Evolutionary conservation across 371 early-diverging fungal genomes (phyloP), one percentile per base, ranked within the genome.

Genomic region (Basidiobolus meristosporus): DNA sequence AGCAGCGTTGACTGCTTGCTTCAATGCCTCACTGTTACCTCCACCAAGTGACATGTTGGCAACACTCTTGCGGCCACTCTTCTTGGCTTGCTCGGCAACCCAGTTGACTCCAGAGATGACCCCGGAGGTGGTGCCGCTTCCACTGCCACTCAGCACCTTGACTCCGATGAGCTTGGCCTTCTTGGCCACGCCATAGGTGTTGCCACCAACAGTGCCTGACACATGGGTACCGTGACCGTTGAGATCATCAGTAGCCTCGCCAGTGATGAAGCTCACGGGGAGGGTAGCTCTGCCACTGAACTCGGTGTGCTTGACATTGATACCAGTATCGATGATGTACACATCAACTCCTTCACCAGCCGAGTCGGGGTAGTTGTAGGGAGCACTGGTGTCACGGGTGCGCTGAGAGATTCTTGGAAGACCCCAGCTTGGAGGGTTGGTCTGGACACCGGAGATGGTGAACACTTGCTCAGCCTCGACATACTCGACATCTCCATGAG

Each of bases 241-340:
- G n/a, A n/a, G n/a, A n/a, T n/a, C n/a, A n/a, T n/a, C n/a, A n/a
- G n/a, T n/a, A n/a, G n/a, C n/a, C n/a, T n/a, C n/a, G n/a, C n/a
- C n/a, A n/a, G n/a, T n/a, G n/a, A n/a, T n/a, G n/a, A n/a, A n/a
- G n/a, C n/a, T n/a, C n/a, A n/a, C n/a, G n/a, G n/a, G n/a, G n/a
- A n/a, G 42, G 36, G 33, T 40, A 29, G 68, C 72, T 40, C 62
- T 54, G 7, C 62, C 65, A 36, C 53, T 52, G 46, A 72, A 60
- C 35, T 72, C 69, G 23, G 48, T 45, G 47, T 72, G 69, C 7
- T 39, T 31, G 48, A 42, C 42, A 63, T 54, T 26, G n/a, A 73
- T 52, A 16, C 70, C 70, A 6, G 69, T 68, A 43, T 73, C 70
- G 14, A 70, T 51, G 16, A 70, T 59, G 46, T 64, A 58, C 7